These are phyloP conservation scores for Zasmidium cellare DNA, from an alignment of 2,329 filamentous ascomycete species.

Conservation along the genomic window DNA sequence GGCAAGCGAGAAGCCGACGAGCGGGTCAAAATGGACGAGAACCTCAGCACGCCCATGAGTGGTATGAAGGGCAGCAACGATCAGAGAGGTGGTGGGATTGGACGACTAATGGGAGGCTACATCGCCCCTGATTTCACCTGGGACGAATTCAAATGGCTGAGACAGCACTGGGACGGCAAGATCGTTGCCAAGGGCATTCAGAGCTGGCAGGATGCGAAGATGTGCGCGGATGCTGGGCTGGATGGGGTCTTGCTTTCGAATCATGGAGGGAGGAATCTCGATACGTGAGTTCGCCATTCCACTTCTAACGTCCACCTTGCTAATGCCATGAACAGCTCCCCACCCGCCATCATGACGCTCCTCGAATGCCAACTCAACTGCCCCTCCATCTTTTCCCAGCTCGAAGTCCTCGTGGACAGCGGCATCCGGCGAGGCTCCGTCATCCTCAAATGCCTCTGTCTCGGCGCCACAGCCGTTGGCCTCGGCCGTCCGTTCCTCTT, in stretches of 20 bases:
- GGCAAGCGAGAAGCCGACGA: constrained; percentile 56
- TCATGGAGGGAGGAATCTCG: constrained; percentile 55
- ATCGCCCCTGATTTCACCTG: constrained; percentile 58
- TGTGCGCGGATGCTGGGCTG: constrained; percentile 44
- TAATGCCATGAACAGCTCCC: constrained; percentile 34
- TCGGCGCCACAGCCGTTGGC: constrained; percentile 64
- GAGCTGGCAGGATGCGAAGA: constrained; percentile 41
- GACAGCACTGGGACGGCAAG: constrained; percentile 41
- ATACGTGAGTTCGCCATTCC: constrained; percentile 33
- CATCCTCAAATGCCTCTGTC: constrained; percentile 65
- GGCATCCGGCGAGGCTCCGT: constrained; percentile 66
- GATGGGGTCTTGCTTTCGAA: constrained; percentile 52
- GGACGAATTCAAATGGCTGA: constrained; percentile 49
- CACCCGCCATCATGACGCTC: constrained; percentile 59
- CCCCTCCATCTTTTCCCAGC: constrained; percentile 58
- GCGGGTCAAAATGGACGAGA: constrained; percentile 49
- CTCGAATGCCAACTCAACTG: constrained; percentile 64
- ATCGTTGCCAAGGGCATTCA: constrained; percentile 48
- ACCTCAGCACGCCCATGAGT: constrained; percentile 50
- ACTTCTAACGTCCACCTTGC: background rate
- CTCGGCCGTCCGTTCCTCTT: constrained; percentile 63
- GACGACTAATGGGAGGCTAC: constrained; percentile 57
- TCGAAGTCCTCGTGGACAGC: constrained; percentile 66
- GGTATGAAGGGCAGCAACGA: constrained; percentile 54
- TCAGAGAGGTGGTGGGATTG: constrained; percentile 55